Evolutionary conservation across 352 stramenopile genomes (phyloP).

Genomic region (Globisporangium emineosum): DNA sequence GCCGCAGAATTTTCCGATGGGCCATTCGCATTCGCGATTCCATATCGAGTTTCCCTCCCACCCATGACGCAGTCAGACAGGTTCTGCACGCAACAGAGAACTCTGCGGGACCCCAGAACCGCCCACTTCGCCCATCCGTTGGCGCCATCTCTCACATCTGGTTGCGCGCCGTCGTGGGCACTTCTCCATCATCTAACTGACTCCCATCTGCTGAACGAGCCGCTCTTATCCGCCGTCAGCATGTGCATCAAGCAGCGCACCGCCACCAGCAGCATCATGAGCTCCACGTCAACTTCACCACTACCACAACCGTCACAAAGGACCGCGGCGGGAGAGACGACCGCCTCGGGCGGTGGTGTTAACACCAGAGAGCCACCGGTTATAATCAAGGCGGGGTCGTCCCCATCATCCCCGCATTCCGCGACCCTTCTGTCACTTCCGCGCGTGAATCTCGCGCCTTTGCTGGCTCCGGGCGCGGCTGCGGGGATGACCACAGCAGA

Average conservation of each 20-base stretch:
- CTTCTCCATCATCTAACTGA: neutral
- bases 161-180: neutral
- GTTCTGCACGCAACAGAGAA: neutral
- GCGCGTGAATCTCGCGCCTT: slow-evolving; percentile 22
- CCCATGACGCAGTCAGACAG: slow-evolving; percentile 4
- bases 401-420: slow-evolving; percentile 9
- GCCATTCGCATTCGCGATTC: neutral
- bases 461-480: neutral
- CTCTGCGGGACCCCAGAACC: neutral
- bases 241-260: slow-evolving; percentile 6
- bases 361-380: neutral
- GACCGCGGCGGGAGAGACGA: slow-evolving; percentile 5
- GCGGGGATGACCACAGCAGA: slow-evolving; percentile 4
- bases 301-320: neutral
- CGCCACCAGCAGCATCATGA: neutral
- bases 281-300: neutral
- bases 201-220: neutral
- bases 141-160: slow-evolving; percentile 2
- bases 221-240: neutral
- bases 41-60: neutral
- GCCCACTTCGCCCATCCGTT: neutral
- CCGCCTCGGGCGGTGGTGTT: neutral
- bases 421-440: slow-evolving; percentile 3
- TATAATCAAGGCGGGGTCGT: neutral
- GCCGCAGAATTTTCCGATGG: neutral